Evolutionary conservation across 306 rosid species (phyloP), one percentile per base, ranked within the genome.

Genomic region (Vachellia collinsii): DNA sequence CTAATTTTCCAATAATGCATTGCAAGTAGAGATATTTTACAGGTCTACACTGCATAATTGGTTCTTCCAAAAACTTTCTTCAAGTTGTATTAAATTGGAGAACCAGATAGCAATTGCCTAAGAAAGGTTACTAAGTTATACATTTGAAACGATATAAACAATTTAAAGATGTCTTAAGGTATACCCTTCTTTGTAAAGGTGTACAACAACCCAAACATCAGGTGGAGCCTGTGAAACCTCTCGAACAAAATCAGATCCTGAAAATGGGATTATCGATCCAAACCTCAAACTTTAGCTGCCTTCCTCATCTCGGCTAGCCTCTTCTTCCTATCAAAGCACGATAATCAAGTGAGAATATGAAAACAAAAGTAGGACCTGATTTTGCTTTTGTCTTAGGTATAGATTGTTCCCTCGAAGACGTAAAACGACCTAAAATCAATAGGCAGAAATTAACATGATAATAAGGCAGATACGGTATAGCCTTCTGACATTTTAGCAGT

Each of bases 171-270:
- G 70, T 42, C 80, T 16, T n/a, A 41, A 69, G 67, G 58, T 59
- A 77, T 91, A 93, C 97, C 98, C 98, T 62, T 95, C 98, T 83
- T 95, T 95, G 87, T 93, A 91, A 56, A 95, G 98, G 82, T 93
- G 73, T 51, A 95, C 99, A 68, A 95, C 99, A 78, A 95, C 99
- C 99, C 99, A 93, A 81, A 95, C 97, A 81, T 95, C 99, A 70
- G 99, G 81, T 44, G 97, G 92, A 85, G 99, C 99, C 75, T 93
- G 99, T 0, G 98, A 95, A 76, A 95, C 99, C 88, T 95, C 99
- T 19, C 99, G 97, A 86, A 93, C 86, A 13, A 95, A 95, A 87
- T 95, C 99, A 42, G 99, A 88, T 77, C 99, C 99, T 12, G 99
- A 93, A 77, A 95, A 93, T 1, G 97, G 94, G 77, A 87, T 82